A percentile compares a stretch with the other conserved stretches of the same genome.
These are phyloP conservation scores for Candida patagonica DNA, from an alignment of 805 yeast genomes.

Conservation along the genomic window DNA sequence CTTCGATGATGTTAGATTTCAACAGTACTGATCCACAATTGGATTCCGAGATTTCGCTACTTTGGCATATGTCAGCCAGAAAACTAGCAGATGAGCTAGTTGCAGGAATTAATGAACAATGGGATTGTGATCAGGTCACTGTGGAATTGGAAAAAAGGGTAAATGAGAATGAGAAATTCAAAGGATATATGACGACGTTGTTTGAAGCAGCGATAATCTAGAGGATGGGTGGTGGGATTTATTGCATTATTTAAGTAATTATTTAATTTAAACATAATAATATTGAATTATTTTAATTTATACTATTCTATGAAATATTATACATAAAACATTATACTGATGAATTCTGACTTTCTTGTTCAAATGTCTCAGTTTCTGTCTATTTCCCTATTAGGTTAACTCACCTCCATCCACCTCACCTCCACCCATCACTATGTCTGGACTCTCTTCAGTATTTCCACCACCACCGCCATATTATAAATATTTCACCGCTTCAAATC, in stretches of 20 bases:
- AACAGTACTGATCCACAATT: conserved; percentile 5
- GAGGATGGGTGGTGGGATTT: too few species aligned
- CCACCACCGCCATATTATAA: conserved; percentile 85
- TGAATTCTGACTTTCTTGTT: too few species aligned
- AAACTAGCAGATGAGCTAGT: conserved; percentile 3
- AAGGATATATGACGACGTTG: not conserved
- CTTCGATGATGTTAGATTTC: conserved; percentile 5
- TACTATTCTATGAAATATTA: too few species aligned
- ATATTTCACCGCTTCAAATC: conserved; percentile 45
- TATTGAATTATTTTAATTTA: too few species aligned
- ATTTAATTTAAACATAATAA: too few species aligned
- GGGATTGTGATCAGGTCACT: not conserved
- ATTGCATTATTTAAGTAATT: too few species aligned
- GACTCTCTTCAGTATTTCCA: conserved; percentile 70
- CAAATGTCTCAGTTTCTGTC: too few species aligned
- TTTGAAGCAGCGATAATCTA: conserved; percentile 3
- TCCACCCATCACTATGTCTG: conserved; percentile 19
- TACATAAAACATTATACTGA: too few species aligned
- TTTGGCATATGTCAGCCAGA: conserved; percentile 10
- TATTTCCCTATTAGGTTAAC: not conserved
- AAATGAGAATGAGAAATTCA: not conserved
- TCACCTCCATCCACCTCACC: not conserved
- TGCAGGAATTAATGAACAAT: not conserved
- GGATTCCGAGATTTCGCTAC: conserved; percentile 10
- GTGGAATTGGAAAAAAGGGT: not conserved